Conservation (phyloP, 345 rosid species). For the Bruguiera sexangula region DNA sequence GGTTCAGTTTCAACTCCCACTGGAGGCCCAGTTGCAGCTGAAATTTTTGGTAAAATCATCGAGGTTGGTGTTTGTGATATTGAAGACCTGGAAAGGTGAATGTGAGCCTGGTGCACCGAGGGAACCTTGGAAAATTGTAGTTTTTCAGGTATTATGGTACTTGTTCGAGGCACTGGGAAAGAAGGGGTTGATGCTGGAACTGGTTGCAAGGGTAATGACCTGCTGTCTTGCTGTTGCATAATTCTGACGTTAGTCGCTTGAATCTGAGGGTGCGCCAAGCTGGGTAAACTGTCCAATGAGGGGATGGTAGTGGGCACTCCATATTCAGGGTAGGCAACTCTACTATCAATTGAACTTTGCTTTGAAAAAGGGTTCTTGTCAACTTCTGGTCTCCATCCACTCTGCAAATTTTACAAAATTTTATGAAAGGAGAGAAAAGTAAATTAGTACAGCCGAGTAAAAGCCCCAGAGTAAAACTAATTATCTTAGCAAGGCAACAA, state of each 20-base stretch:
- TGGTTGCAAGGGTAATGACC: constrained; percentile 32
- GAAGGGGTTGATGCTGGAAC: constrained; percentile 32
- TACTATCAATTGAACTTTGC: constrained; percentile 35
- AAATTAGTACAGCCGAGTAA: not conserved
- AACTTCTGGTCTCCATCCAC: constrained; percentile 59
- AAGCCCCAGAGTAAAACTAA: not conserved
- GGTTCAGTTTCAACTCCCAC: constrained; percentile 17
- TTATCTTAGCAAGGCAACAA: not conserved
- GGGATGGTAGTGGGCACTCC: constrained; percentile 9
- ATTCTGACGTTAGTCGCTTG: constrained; percentile 19
- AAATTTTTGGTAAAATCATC: constrained; percentile 7
- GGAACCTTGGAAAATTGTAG: constrained; percentile 16
- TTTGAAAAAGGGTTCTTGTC: constrained; percentile 61
- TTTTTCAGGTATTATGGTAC: constrained; percentile 21
- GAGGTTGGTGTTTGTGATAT: constrained; percentile 10
- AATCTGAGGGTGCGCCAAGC: constrained; percentile 24
- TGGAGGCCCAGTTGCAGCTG: constrained; percentile 23
- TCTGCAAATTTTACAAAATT: constrained; percentile 43
- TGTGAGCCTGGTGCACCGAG: constrained; percentile 18
- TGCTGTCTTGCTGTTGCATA: constrained; percentile 35
- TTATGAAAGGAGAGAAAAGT: not conserved
- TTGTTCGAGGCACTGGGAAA: constrained; percentile 28
- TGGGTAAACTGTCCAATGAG: constrained; percentile 11
- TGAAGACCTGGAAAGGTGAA: constrained; percentile 17
- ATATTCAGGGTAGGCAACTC: constrained; percentile 21